Percentiles rank a stretch among this genome's conserved stretches.
Conservation (phyloP, 1,284 basidiomycete species). For the Pseudozyma tsukubaensis region DNA sequence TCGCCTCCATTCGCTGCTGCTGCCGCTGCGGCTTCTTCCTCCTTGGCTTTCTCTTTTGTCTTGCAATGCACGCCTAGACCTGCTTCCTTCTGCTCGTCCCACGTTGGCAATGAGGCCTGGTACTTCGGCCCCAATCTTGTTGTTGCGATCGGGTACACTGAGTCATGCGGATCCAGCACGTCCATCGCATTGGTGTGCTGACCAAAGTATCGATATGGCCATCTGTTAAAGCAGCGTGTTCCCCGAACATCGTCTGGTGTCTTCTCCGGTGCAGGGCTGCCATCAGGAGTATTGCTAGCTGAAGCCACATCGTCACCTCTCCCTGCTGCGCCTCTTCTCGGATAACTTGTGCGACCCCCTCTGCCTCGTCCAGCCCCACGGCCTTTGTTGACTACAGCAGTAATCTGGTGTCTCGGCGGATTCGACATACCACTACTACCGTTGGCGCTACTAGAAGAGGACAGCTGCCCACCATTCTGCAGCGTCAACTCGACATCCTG, state of each 20-base stretch:
- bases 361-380: slow-evolving; percentile 36
- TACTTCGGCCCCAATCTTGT: slow-evolving; percentile 88
- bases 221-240: slow-evolving; percentile 85
- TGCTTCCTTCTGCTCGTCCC: slow-evolving; percentile 59
- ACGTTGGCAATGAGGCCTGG: slow-evolving; percentile 74
- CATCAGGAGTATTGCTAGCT: slow-evolving; percentile 38
- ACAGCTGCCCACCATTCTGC: slow-evolving; percentile 38
- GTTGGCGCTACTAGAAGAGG: slow-evolving; percentile 16
- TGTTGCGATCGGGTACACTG: slow-evolving; percentile 90
- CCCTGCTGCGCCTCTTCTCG: slow-evolving; percentile 28
- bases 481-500: slow-evolving; percentile 78
- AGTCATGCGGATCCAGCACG: slow-evolving; percentile 84
- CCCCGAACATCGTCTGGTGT: slow-evolving; percentile 63
- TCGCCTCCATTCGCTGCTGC: slow-evolving; percentile 2
- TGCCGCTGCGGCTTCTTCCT: slow-evolving; percentile 35
- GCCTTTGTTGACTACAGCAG: slow-evolving; percentile 19
- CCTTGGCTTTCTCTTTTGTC: slow-evolving; percentile 31
- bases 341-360: slow-evolving; percentile 9
- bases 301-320: slow-evolving; percentile 35
- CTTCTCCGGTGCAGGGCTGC: slow-evolving; percentile 46
- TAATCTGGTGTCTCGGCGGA: slow-evolving; percentile 25
- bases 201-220: slow-evolving; percentile 96
- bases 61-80: slow-evolving; percentile 41
- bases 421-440: slow-evolving; percentile 12
- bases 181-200: slow-evolving; percentile 81